A percentile compares a stretch with the other conserved stretches of the same genome.
phyloP scores from a whole-genome alignment of 192 early-diverging fungal genomes.

The Dissophora globulifera region DNA sequence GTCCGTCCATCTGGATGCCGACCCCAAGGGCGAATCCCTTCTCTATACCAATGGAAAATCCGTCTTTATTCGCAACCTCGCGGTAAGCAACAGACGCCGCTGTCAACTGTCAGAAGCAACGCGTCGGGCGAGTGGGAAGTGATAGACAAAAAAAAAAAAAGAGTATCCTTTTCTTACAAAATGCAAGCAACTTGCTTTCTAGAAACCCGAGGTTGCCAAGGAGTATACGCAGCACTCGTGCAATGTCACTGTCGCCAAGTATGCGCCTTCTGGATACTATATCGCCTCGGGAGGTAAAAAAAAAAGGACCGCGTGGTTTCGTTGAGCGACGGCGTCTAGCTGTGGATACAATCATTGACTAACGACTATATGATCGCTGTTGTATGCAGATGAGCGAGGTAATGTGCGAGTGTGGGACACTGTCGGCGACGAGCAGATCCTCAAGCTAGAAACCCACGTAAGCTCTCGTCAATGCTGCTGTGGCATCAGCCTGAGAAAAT shows the following conservation, averaged over 20 bases:
- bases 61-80: constrained; percentile 86
- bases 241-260: constrained; percentile 86
- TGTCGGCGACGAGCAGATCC: constrained; percentile 77
- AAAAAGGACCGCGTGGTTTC: background rate
- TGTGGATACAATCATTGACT: too few relatives aligned
- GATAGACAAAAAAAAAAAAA: too few relatives aligned
- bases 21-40: constrained; percentile 85
- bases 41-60: constrained; percentile 92
- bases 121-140: background rate
- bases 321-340: too few relatives aligned
- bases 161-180: background rate
- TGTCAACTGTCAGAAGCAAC: background rate
- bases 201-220: constrained; percentile 81
- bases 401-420: constrained; percentile 97
- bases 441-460: constrained; percentile 86
- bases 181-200: background rate
- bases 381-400: constrained; percentile 88
- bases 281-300: constrained; percentile 92
- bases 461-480: constrained; percentile 42
- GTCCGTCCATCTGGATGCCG: constrained; percentile 80
- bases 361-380: too few relatives aligned
- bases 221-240: constrained; percentile 88
- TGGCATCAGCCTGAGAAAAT: background rate
- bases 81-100: constrained; percentile 53
- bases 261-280: constrained; percentile 93